A percentile compares a stretch with the other conserved stretches of the same genome.
phyloP scores from a whole-genome alignment of 2,329 filamentous ascomycete genomes.

The Monosporascus sp. region DNA sequence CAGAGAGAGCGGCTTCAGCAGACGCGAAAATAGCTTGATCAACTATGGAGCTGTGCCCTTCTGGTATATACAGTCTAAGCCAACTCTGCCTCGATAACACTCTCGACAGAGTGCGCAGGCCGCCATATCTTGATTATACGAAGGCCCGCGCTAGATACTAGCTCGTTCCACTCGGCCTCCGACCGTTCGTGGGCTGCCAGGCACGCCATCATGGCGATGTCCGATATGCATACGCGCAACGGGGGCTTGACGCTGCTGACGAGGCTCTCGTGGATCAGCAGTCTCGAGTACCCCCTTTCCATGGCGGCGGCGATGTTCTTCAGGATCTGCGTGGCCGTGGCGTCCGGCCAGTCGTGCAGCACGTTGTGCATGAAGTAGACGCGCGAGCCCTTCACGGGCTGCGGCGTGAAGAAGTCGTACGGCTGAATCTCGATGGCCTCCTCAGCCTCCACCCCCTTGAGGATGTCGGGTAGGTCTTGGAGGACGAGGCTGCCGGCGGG shows the following conservation, averaged over 20 bases:
- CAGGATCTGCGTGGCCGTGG: slow-evolving; percentile 17
- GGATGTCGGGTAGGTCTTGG: slow-evolving; percentile 28
- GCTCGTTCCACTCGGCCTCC: slow-evolving; percentile 24
- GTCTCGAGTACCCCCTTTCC: slow-evolving; percentile 28
- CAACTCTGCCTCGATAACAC: slow-evolving; percentile 24
- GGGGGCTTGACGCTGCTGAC: slow-evolving; percentile 24
- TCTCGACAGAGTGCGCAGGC: slow-evolving; percentile 20
- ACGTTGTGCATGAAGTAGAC: slow-evolving; percentile 23
- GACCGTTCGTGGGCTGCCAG: slow-evolving; percentile 27
- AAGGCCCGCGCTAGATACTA: slow-evolving; percentile 22
- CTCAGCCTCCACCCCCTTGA: slow-evolving; percentile 12
- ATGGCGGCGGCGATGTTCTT: slow-evolving; percentile 15
- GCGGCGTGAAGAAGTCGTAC: slow-evolving; percentile 34
- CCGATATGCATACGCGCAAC: slow-evolving; percentile 25
- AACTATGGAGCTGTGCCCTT: no score
- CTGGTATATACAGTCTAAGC: not conserved
- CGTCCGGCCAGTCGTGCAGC: slow-evolving; percentile 28
- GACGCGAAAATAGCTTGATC: no score
- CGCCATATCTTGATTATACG: slow-evolving; percentile 27
- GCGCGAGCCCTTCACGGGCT: slow-evolving; percentile 34
- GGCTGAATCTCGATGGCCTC: slow-evolving; percentile 22
- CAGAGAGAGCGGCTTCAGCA: no score
- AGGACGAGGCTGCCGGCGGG: slow-evolving; percentile 25
- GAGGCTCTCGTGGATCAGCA: slow-evolving; percentile 32
- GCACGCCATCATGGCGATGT: slow-evolving; percentile 30